Evolutionary conservation across 306 rosid genomes (phyloP).

Genomic region (Ochetophila trinervis): DNA sequence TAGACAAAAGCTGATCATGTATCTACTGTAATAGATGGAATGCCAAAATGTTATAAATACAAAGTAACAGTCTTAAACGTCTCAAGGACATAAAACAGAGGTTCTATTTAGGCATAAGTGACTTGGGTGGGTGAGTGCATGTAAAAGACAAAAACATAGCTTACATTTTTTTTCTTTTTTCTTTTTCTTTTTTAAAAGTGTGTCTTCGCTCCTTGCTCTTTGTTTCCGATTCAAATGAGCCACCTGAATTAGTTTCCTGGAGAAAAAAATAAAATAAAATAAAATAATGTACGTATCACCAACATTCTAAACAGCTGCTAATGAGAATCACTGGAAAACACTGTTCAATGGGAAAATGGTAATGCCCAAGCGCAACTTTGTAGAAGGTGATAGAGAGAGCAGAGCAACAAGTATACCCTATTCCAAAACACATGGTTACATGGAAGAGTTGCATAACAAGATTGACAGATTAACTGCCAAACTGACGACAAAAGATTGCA

Average conservation of each 20-base stretch:
- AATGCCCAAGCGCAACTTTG: not conserved
- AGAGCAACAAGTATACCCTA: no score
- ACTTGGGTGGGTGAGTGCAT: not conserved
- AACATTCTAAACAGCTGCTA: not conserved
- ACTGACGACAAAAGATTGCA: constrained; percentile 72
- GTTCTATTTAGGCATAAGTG: no score
- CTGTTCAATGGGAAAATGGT: not conserved
- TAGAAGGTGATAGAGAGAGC: no score
- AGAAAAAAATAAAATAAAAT: constrained; percentile 19
- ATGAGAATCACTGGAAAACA: not conserved
- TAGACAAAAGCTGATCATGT: constrained; percentile 62
- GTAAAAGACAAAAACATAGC: constrained; percentile 16
- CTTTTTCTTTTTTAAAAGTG: constrained; percentile 52
- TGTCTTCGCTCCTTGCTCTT: constrained; percentile 56
- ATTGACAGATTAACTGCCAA: not conserved
- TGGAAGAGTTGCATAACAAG: not conserved
- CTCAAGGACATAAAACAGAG: constrained; percentile 5
- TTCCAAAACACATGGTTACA: constrained; percentile 12
- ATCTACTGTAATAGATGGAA: constrained; percentile 30
- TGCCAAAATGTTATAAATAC: constrained; percentile 1
- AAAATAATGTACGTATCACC: not conserved
- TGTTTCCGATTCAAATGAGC: constrained; percentile 29
- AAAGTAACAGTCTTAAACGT: not conserved
- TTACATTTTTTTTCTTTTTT: constrained; percentile 60
- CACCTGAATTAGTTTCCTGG: constrained; percentile 50